Percentiles rank a stretch among this genome's conserved stretches.
phyloP scores from a whole-genome alignment of 805 yeast genomes.

The Candida jianshihensis region DNA sequence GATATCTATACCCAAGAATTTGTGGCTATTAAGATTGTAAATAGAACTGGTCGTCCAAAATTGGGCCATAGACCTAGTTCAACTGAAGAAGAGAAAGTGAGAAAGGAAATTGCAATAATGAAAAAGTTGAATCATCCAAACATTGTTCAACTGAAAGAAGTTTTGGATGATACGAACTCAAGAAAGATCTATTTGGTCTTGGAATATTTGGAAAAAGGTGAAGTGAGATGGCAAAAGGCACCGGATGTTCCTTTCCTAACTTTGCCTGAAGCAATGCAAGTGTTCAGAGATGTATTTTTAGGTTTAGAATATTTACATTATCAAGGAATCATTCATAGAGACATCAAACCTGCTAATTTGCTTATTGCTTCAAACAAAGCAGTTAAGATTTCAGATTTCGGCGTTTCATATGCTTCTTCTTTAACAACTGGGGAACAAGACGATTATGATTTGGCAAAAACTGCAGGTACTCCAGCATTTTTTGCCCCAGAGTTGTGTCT shows the following conservation, averaged over 20 bases:
- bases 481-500: conserved; percentile 90
- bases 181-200: conserved; percentile 84
- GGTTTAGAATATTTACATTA: conserved; percentile 88
- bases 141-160: conserved; percentile 82
- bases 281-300: conserved; percentile 74
- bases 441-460: conserved; percentile 84
- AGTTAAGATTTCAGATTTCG: conserved; percentile 95
- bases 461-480: conserved; percentile 97
- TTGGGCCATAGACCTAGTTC: conserved; percentile 40
- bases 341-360: conserved; percentile 91
- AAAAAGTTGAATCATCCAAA: conserved; percentile 89
- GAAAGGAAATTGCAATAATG: conserved; percentile 88
- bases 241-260: conserved; percentile 61
- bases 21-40: conserved; percentile 93
- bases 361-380: conserved; percentile 60
- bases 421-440: conserved; percentile 38
- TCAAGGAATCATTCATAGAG: conserved; percentile 90
- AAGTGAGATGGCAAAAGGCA: conserved; percentile 69
- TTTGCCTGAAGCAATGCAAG: conserved; percentile 58
- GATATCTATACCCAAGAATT: conserved; percentile 55
- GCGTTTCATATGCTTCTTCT: conserved; percentile 73
- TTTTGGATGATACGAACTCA: conserved; percentile 76
- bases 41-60: conserved; percentile 56
- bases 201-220: conserved; percentile 88
- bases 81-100: conserved; percentile 63